A percentile compares a stretch with the other conserved stretches of the same genome.
These are phyloP conservation scores for Xylariaceae sp. DNA, from an alignment of 2,329 filamentous ascomycete genomes.

Conservation along the genomic window DNA sequence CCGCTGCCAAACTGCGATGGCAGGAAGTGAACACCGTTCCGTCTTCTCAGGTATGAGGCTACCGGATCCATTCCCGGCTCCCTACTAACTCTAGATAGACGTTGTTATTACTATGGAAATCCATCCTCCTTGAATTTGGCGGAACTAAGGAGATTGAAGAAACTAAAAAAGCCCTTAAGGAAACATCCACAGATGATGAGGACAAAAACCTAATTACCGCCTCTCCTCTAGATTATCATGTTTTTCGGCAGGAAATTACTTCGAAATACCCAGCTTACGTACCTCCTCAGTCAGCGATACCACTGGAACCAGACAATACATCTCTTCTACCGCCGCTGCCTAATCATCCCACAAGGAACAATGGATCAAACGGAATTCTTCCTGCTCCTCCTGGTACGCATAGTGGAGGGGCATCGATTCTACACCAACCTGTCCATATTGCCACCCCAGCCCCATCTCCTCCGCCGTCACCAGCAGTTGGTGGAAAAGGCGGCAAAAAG, in stretches of 20 bases:
- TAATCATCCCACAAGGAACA: conserved; percentile 68
- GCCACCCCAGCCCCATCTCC: conserved; percentile 97
- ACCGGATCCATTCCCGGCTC: not conserved
- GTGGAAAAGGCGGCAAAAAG: conserved; percentile 94
- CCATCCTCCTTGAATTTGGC: conserved; percentile 82
- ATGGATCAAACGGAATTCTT: conserved; percentile 64
- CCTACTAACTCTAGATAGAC: conserved; percentile 49
- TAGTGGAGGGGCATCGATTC: conserved; percentile 72
- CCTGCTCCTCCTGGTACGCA: conserved; percentile 57
- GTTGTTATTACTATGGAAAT: conserved; percentile 89
- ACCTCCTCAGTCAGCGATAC: conserved; percentile 79
- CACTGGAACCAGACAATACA: conserved; percentile 86
- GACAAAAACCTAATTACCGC: conserved; percentile 83
- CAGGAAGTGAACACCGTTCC: conserved; percentile 65
- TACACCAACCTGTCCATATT: conserved; percentile 96
- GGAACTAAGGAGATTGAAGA: conserved; percentile 72
- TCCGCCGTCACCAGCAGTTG: conserved; percentile 83
- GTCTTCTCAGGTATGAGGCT: conserved; percentile 60
- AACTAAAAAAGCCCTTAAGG: conserved; percentile 72
- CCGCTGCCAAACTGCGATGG: conserved; percentile 71
- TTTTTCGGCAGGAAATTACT: conserved; percentile 94
- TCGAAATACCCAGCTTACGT: conserved; percentile 98
- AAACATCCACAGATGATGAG: conserved; percentile 60
- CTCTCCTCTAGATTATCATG: conserved; percentile 92
- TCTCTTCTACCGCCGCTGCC: conserved; percentile 85